Conservation (phyloP, 1,284 basidiomycete species). For the Termitomyces sp. region DNA sequence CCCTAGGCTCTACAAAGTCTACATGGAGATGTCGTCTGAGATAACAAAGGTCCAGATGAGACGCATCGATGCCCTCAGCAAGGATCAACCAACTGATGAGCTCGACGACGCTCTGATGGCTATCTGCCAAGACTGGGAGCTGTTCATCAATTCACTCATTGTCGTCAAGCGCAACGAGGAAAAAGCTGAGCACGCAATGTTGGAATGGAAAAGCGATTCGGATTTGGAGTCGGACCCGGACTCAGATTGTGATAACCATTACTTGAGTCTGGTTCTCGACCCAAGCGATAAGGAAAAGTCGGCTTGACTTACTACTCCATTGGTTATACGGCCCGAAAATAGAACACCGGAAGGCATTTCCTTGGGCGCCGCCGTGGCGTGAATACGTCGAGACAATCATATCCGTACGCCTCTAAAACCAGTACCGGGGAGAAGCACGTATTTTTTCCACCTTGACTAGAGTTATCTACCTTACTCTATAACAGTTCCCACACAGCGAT, state of each 20-base stretch:
- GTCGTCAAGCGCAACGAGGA: conserved; percentile 4
- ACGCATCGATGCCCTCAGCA: conserved; percentile 1
- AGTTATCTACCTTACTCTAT: neutral
- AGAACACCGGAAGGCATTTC: neutral
- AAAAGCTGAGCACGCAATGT: neutral
- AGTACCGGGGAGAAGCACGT: no score
- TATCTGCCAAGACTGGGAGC: conserved; percentile 3
- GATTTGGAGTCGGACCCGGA: neutral
- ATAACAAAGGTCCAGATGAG: conserved; percentile 1
- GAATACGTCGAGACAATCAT: neutral
- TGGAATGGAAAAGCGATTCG: neutral
- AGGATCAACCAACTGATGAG: neutral
- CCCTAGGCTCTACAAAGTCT: conserved; percentile 1
- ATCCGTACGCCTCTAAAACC: no score
- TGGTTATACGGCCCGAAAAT: neutral
- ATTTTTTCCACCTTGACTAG: neutral
- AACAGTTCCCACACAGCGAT: neutral
- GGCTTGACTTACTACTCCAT: neutral
- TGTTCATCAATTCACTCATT: conserved; percentile 1
- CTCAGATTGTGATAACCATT: conserved; percentile 2
- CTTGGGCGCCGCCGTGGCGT: neutral
- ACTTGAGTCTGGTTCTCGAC: conserved; percentile 6
- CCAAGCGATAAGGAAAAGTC: neutral
- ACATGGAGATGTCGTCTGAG: neutral
- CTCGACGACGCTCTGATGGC: neutral